phyloP scores from a whole-genome alignment of 192 early-diverging fungal species.

The Coemansia brasiliensis region DNA sequence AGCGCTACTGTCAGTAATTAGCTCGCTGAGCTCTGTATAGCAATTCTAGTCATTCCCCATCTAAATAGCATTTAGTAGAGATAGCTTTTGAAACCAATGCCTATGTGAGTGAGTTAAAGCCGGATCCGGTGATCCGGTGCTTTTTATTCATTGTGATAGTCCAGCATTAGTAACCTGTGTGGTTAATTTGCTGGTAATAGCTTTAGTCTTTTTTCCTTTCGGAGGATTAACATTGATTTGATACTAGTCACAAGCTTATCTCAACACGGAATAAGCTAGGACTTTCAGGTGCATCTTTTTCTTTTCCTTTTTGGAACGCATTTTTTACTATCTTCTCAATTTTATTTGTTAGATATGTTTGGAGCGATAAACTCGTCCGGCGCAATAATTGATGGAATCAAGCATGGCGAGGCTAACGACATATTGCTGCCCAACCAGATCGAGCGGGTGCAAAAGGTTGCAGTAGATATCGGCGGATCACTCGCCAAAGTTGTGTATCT shows the following conservation, averaged over 20 bases:
- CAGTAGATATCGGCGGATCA: conserved; percentile 84
- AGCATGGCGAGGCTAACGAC: conserved; percentile 59
- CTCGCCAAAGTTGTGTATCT: conserved; percentile 77
- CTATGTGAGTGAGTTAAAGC: no score
- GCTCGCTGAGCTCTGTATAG: conserved; percentile 10
- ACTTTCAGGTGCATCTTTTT: no score
- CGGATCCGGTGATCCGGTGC: no score
- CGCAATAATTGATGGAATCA: conserved; percentile 33
- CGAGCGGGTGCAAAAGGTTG: conserved; percentile 82
- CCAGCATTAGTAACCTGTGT: no score
- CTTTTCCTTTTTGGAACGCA: neutral
- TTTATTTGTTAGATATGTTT: conserved; percentile 25
- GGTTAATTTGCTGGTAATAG: no score
- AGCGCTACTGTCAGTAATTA: conserved; percentile 25
- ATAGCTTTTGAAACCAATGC: no score
- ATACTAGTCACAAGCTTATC: no score
- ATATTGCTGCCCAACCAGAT: conserved; percentile 86
- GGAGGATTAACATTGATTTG: no score
- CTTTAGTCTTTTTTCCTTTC: no score
- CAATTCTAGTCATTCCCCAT: neutral
- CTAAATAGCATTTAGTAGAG: no score
- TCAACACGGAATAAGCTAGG: no score
- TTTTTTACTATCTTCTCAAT: neutral
- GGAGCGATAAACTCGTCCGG: conserved; percentile 50
- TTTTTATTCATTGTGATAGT: no score